Conservation (phyloP, 768 basidiomycete species). For the Mycena capillaripes region DNA sequence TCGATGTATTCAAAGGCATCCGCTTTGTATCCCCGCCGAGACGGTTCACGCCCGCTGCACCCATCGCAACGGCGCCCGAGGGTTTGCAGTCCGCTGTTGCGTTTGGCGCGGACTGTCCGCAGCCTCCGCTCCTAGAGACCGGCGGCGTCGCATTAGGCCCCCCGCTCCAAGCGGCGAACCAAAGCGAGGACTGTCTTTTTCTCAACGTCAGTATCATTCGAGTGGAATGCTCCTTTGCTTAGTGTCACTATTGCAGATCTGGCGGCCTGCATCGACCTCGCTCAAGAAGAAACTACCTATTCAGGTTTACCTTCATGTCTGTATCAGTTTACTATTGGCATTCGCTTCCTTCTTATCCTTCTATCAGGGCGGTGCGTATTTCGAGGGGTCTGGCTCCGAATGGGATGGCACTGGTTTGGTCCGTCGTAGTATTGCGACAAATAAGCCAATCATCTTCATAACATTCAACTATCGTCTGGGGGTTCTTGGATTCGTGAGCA, state of each 20-base stretch:
- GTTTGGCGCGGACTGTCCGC: slow-evolving; percentile 20
- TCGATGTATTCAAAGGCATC: slow-evolving; percentile 14
- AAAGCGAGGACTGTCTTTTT: slow-evolving; percentile 23
- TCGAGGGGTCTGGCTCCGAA: slow-evolving; percentile 10
- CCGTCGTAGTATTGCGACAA: slow-evolving; percentile 7
- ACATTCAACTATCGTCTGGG: slow-evolving; percentile 6
- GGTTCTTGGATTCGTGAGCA: background rate
- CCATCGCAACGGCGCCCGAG: background rate
- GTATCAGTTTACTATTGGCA: too few species aligned
- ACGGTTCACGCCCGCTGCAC: slow-evolving; percentile 8
- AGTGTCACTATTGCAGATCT: too few species aligned
- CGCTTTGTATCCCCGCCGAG: background rate
- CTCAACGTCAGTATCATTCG: slow-evolving; percentile 1
- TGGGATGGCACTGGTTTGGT: slow-evolving; percentile 9
- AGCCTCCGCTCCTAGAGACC: background rate
- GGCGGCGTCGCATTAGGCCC: background rate
- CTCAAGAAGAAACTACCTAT: too few species aligned
- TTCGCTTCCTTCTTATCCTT: background rate
- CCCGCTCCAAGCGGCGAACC: slow-evolving; percentile 7
- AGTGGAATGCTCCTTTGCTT: too few species aligned
- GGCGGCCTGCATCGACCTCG: too few species aligned
- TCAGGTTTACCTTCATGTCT: too few species aligned
- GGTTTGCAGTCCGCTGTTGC: background rate
- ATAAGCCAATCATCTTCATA: slow-evolving; percentile 3
- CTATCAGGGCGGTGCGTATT: slow-evolving; percentile 8